These are phyloP conservation scores for Boletus coccyginus DNA, from an alignment of 768 basidiomycete species.

Conservation along the genomic window DNA sequence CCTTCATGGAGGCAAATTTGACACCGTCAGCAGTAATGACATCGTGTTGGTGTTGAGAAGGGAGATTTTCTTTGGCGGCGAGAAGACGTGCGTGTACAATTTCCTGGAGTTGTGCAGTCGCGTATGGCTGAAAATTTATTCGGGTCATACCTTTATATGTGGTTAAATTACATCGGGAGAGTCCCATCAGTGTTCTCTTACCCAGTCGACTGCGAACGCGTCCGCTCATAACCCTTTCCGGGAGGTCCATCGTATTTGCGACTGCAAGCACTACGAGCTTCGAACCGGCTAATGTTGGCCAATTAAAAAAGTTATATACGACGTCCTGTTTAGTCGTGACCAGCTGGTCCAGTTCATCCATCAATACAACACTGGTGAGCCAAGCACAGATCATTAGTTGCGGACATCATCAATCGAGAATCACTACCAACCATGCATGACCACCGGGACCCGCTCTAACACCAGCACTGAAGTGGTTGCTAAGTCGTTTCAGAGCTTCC, in stretches of 20 bases:
- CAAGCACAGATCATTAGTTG: slow-evolving; percentile 3
- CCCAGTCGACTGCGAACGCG: slow-evolving; percentile 91
- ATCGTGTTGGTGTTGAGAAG: slow-evolving; percentile 43
- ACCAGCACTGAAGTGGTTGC: slow-evolving; percentile 70
- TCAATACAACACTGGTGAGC: slow-evolving; percentile 79
- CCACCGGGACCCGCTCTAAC: slow-evolving; percentile 68
- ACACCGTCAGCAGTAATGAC: slow-evolving; percentile 71
- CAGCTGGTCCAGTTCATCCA: slow-evolving; percentile 98
- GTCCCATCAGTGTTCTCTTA: slow-evolving; percentile 32
- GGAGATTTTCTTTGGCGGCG: slow-evolving; percentile 50
- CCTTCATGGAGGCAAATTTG: slow-evolving; percentile 79
- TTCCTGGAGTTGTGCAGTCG: slow-evolving; percentile 67
- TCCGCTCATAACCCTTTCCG: slow-evolving; percentile 89
- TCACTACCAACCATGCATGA: slow-evolving; percentile 74
- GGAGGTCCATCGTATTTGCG: slow-evolving; percentile 97
- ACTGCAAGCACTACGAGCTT: slow-evolving; percentile 95
- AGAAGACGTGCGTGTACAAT: slow-evolving; percentile 85
- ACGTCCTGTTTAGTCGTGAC: slow-evolving; percentile 97
- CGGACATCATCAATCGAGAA: background rate
- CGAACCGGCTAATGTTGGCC: slow-evolving; percentile 88
- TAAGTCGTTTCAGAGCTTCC: slow-evolving; percentile 78
- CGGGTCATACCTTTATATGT: slow-evolving; percentile 69
- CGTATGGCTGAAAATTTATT: slow-evolving; percentile 92
- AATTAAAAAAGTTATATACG: slow-evolving; percentile 99
- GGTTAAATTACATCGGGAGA: background rate